Percentiles rank a stretch among this genome's conserved stretches.
phyloP scores from a whole-genome alignment of 768 basidiomycete species.

The Tricholoma furcatifolium region DNA sequence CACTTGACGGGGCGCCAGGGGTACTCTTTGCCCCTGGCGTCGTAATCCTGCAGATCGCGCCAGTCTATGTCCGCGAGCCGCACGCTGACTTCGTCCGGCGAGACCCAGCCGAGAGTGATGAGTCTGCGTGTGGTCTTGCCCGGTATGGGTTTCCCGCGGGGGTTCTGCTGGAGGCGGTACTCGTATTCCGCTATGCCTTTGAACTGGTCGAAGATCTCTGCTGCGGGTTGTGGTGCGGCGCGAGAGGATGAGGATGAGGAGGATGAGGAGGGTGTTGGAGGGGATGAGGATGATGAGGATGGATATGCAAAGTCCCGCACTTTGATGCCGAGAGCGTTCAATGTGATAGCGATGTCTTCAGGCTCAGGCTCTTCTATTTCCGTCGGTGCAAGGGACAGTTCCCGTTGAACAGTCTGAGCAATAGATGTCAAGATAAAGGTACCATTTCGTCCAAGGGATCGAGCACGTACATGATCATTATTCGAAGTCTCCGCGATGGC shows the following conservation, averaged over 20 bases:
- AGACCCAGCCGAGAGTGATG: constrained; percentile 39
- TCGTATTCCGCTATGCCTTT: constrained; percentile 39
- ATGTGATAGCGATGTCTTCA: constrained; percentile 27
- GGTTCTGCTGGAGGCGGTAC: constrained; percentile 29
- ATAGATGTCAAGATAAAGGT: neutral
- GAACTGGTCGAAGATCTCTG: constrained; percentile 40
- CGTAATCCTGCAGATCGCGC: constrained; percentile 29
- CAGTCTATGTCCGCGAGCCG: constrained; percentile 33
- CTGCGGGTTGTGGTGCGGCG: constrained; percentile 13
- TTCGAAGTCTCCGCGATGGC: constrained; percentile 1
- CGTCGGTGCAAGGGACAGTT: constrained; percentile 34
- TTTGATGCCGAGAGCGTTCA: constrained; percentile 34
- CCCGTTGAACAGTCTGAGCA: constrained; percentile 9
- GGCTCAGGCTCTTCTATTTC: constrained; percentile 36
- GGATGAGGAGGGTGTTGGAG: constrained; percentile 6
- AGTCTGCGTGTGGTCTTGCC: constrained; percentile 39
- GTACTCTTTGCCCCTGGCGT: constrained; percentile 16
- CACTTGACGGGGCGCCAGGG: constrained; percentile 18
- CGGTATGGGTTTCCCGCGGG: constrained; percentile 29
- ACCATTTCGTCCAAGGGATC: neutral
- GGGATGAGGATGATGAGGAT: constrained; percentile 4
- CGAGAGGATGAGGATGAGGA: constrained; percentile 2
- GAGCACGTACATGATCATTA: constrained; percentile 9
- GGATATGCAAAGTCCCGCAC: constrained; percentile 40
- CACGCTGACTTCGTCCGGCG: constrained; percentile 27